Evolutionary conservation across 2,329 filamentous ascomycete species (phyloP).

Genomic region (Fusarium sp.): DNA sequence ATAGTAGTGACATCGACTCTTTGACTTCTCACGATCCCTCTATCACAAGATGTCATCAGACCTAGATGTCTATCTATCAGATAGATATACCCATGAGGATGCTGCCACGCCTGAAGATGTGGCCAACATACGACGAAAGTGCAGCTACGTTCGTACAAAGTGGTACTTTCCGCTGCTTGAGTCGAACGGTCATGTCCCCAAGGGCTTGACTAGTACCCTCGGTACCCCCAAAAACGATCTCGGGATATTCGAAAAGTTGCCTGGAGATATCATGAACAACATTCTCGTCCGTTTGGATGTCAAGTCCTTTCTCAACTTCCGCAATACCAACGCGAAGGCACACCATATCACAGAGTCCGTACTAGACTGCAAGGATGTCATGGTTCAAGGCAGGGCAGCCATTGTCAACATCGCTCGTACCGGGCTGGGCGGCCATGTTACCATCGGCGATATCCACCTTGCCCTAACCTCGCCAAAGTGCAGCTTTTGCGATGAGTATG

Average conservation of each 20-base stretch:
- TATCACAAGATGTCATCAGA: not conserved
- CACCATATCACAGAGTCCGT: accelerated
- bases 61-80: not conserved
- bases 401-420: not conserved
- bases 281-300: not conserved
- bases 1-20: not conserved
- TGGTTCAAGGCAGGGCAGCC: accelerated
- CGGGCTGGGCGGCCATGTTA: no score
- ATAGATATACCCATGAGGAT: accelerated
- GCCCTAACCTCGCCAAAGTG: no score
- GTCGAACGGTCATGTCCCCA: accelerated
- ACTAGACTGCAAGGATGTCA: not conserved
- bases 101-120: accelerated
- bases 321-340: accelerated
- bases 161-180: not conserved
- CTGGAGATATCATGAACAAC: not conserved
- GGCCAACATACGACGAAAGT: accelerated
- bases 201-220: accelerated
- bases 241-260: accelerated
- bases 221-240: not conserved
- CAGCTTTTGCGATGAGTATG: not conserved
- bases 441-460: no score
- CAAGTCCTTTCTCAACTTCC: not conserved
- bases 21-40: not conserved
- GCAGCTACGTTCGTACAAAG: not conserved